Conservation (phyloP, 176 grass and related monocot species). For the Pontederia crassipes region DNA sequence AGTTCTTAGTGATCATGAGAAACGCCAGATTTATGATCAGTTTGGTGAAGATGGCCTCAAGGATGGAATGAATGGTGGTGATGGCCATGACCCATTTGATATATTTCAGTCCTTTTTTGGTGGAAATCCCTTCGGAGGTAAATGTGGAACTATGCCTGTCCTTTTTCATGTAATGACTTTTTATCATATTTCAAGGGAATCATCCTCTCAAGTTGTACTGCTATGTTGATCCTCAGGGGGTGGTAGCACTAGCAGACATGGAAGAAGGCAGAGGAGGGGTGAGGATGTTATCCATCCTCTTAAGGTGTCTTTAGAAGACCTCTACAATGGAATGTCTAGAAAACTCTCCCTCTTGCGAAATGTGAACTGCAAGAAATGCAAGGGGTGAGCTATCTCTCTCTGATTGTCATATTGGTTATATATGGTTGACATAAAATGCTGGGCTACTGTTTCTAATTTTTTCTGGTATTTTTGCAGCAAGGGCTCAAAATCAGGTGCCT, state of each 20-base stretch:
- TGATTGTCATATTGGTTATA: neutral
- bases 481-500: slow-evolving; percentile 75
- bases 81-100: slow-evolving; percentile 73
- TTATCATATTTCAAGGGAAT: neutral
- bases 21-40: slow-evolving; percentile 75
- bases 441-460: neutral
- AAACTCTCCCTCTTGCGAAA: slow-evolving; percentile 77
- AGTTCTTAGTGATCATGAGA: slow-evolving; percentile 80
- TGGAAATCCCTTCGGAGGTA: slow-evolving; percentile 69
- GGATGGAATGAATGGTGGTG: slow-evolving; percentile 69
- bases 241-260: slow-evolving; percentile 61
- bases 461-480: slow-evolving; percentile 34
- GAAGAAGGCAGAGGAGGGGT: slow-evolving; percentile 63
- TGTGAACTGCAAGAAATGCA: slow-evolving; percentile 69
- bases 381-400: slow-evolving; percentile 26
- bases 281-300: slow-evolving; percentile 85
- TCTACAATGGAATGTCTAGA: slow-evolving; percentile 79
- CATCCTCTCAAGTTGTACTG: neutral
- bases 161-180: neutral
- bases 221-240: slow-evolving; percentile 25
- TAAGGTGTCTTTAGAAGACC: slow-evolving; percentile 62
- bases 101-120: slow-evolving; percentile 86
- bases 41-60: slow-evolving; percentile 94
- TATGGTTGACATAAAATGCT: neutral
- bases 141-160: neutral